Base-by-base conservation (phyloP, 2,329 filamentous ascomycete species). In the Hymenoscyphus scutula region DNA sequence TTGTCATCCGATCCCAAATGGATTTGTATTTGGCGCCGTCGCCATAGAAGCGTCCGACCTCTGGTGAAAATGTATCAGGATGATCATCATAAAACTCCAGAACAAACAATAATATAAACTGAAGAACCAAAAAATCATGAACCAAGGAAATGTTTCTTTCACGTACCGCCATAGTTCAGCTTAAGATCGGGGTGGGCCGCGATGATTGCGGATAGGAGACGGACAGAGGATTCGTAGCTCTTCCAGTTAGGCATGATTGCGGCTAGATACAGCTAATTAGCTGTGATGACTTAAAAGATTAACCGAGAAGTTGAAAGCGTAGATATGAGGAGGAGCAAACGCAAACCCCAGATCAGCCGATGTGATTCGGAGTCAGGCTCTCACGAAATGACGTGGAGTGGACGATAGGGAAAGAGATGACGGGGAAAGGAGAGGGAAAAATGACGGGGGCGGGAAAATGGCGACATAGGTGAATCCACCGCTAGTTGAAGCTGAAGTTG, bases 151-250 rank as follows among this genome's bases (percentile, higher is more conserved):
- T 25, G 61, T 57, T 51, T 15, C 53, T n/a, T 51, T 38, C 4
- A 69, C 83, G 77, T 80, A 89, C 86, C 84, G 70, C 82, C 83
- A 73, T 83, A 87, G 72, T 88, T 84, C 59, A 87, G 81, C 65
- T 81, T 84, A 0, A 83, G 70, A 0, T 77, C 76, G 0, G 81
- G 81, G 60, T 84, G 79, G 2, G 84, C 83, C 0, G 85, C 86
- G 0, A 89, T 76, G 27, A 88, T 81, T 5, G 86, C 85, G 1
- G 84, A 81, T 2, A 88, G 77, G 38, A 89, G 81, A 54, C 86
- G 84, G 23, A 81, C 80, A 67, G 85, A 83, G 0, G 82, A 78
- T 72, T 88, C 85, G 71, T 85, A 86, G 1, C 78, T 79, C 65
- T 81, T 83, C 76, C 87, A 88, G 67, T 85, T 87, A 3, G 81